phyloP scores from a whole-genome alignment of 441 rosid genomes.

The Pelargonium myrrhifolium region DNA sequence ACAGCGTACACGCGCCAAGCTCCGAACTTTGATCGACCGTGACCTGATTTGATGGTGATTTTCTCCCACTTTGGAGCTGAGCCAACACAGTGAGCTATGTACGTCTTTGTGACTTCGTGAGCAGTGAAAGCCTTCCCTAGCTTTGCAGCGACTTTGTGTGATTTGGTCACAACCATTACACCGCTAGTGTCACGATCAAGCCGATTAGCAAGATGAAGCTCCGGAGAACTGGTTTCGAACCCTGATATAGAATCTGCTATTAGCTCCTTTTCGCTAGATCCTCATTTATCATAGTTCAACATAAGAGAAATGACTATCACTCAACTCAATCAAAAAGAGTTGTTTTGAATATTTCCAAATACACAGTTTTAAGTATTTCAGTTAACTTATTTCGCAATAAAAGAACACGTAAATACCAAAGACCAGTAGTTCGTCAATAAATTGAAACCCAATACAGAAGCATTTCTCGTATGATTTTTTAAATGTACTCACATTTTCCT shows the following conservation, averaged over 20 bases:
- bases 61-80: slow-evolving; percentile 54
- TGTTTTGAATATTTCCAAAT: background rate
- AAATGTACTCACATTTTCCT: too few species aligned
- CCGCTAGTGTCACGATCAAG: slow-evolving; percentile 90
- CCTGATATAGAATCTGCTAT: slow-evolving; percentile 21
- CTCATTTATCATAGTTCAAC: slow-evolving; percentile 8
- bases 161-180: slow-evolving; percentile 74
- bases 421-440: background rate
- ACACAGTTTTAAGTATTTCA: background rate
- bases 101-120: slow-evolving; percentile 65
- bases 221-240: slow-evolving; percentile 20
- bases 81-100: slow-evolving; percentile 66
- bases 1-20: slow-evolving; percentile 83
- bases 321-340: background rate
- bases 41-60: slow-evolving; percentile 71
- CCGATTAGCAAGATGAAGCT: slow-evolving; percentile 80
- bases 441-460: too few species aligned
- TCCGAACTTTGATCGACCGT: slow-evolving; percentile 87
- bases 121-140: slow-evolving; percentile 77
- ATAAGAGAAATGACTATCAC: background rate
- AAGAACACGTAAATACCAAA: background rate
- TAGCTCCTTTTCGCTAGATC: background rate
- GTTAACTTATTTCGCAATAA: background rate
- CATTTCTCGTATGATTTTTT: too few species aligned
- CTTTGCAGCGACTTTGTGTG: slow-evolving; percentile 71